Conservation (phyloP, 2,329 filamentous ascomycete genomes). For the Pseudopyrenochaeta lycopersici region DNA sequence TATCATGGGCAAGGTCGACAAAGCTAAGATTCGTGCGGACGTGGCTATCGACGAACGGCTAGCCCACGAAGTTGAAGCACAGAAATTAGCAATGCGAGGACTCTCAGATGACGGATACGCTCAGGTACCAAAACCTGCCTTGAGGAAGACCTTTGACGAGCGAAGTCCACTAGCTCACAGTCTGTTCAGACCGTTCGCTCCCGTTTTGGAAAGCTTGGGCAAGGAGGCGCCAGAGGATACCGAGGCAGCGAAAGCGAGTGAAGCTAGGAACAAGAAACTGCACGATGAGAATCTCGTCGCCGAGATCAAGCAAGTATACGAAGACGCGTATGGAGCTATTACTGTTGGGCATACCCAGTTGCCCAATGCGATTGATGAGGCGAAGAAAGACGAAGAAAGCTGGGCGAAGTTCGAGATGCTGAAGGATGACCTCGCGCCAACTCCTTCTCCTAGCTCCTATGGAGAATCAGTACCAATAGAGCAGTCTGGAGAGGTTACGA, state of each 20-base stretch:
- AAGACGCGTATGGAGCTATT: conserved; percentile 38
- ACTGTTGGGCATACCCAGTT: conserved; percentile 32
- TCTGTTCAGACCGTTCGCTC: conserved; percentile 41
- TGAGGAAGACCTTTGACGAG: conserved; percentile 25
- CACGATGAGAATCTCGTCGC: conserved; percentile 31
- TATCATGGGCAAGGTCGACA: conserved; percentile 3
- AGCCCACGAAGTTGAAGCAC: conserved; percentile 36
- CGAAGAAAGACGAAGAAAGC: not conserved
- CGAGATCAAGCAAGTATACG: conserved; percentile 36
- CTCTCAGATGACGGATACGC: conserved; percentile 41
- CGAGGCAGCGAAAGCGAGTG: conserved; percentile 13
- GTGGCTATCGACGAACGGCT: conserved; percentile 31
- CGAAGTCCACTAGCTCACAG: conserved; percentile 38
- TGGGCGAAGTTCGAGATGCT: conserved; percentile 16
- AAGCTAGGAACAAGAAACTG: conserved; percentile 15
- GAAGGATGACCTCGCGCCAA: conserved; percentile 20
- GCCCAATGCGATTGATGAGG: not conserved
- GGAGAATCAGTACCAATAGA: not conserved
- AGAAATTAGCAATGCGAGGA: conserved; percentile 38
- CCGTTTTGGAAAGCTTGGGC: conserved; percentile 35
- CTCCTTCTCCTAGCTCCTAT: not conserved
- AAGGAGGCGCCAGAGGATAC: conserved; percentile 18
- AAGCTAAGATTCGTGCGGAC: conserved; percentile 15
- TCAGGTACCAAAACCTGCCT: conserved; percentile 16
- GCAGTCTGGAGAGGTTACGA: not conserved